Evolutionary conservation across 306 rosid species (phyloP).

Genomic region (Malus sieversii): DNA sequence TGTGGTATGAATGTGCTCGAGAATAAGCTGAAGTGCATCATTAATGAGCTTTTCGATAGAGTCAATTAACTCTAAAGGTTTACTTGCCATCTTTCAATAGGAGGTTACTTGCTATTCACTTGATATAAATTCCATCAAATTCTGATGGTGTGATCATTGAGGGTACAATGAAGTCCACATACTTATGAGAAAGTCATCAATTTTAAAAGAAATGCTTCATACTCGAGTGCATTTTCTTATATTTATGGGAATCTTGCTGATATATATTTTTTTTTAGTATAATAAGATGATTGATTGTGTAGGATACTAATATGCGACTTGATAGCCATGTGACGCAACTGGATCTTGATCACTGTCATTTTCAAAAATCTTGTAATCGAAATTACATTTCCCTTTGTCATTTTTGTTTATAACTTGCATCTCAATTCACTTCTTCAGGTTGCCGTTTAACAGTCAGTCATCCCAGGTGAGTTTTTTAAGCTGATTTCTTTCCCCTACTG

Average conservation of each 20-base stretch:
- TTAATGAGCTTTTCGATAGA: background rate
- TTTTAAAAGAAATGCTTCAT: background rate
- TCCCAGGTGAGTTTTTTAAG: conserved; percentile 46
- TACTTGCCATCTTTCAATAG: background rate
- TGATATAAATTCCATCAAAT: background rate
- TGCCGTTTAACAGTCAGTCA: conserved; percentile 47
- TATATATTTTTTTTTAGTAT: background rate
- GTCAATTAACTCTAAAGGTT: background rate
- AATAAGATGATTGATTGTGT: background rate
- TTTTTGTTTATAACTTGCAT: background rate
- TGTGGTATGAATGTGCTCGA: background rate
- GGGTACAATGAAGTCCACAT: background rate
- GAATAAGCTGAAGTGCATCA: background rate
- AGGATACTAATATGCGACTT: background rate
- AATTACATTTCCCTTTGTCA: background rate
- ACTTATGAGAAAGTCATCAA: background rate
- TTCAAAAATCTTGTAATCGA: background rate
- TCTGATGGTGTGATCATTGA: background rate
- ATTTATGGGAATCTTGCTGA: background rate
- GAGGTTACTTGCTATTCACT: background rate
- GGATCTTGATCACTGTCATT: background rate
- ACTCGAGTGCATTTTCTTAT: too few relatives aligned
- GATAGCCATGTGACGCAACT: background rate
- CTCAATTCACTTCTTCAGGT: conserved; percentile 40
- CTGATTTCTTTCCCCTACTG: background rate